Conservation (phyloP, 2,329 filamentous ascomycete genomes). For the Trichoderma afroharzianum region DNA sequence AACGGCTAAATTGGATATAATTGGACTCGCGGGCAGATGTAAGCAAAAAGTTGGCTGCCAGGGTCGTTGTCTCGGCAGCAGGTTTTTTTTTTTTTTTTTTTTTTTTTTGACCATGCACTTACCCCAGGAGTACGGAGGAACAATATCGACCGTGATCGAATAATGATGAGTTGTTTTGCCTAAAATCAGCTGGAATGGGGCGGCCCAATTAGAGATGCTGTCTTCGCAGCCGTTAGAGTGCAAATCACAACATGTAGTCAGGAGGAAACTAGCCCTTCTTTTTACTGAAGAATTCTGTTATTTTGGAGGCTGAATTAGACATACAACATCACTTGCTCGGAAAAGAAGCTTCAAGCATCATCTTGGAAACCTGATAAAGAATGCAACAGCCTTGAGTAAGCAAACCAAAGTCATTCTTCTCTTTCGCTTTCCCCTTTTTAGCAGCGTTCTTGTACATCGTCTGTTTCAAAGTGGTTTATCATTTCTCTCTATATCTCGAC, state of each 20-base stretch:
- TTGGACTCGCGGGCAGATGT: background rate
- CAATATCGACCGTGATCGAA: background rate
- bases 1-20: constrained; percentile 14
- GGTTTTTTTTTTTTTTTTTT: too few relatives aligned
- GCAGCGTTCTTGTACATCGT: background rate
- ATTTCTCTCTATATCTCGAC: background rate
- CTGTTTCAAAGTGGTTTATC: background rate
- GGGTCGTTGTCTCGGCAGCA: background rate
- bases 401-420: background rate
- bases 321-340: background rate
- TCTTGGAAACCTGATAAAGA: background rate
- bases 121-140: background rate
- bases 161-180: background rate
- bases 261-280: background rate
- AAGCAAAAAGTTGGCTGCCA: background rate
- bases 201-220: background rate
- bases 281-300: background rate
- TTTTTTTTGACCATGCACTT: background rate
- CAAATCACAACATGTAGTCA: background rate
- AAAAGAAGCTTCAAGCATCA: background rate
- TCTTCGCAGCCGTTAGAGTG: background rate
- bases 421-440: background rate
- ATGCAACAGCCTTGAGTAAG: background rate
- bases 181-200: background rate
- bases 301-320: background rate